Evolutionary conservation across 345 rosid genomes (phyloP).

Genomic region (Fremontodendron californicum): DNA sequence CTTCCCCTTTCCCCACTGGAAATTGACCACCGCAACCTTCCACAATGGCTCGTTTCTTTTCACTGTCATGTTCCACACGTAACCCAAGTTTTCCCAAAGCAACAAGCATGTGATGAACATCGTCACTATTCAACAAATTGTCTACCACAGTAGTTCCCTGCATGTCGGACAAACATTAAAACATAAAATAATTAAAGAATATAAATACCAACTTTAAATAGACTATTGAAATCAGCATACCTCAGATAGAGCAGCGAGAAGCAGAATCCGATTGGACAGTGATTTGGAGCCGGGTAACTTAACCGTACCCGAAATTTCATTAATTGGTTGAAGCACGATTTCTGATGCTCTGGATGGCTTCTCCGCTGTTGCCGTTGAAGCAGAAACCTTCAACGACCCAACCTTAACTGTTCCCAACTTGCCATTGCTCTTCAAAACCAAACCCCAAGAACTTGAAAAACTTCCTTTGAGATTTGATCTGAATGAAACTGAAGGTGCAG

Average conservation of each 20-base stretch:
- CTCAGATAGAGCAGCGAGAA: slow-evolving; percentile 94
- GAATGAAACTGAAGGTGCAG: slow-evolving; percentile 30
- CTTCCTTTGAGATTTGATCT: slow-evolving; percentile 27
- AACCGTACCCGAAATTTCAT: slow-evolving; percentile 77
- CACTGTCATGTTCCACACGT: slow-evolving; percentile 52
- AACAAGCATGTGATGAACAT: slow-evolving; percentile 85
- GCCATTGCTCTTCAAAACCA: slow-evolving; percentile 30
- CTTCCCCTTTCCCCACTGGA: slow-evolving; percentile 58
- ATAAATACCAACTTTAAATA: background rate
- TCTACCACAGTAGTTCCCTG: slow-evolving; percentile 93
- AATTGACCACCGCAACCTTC: slow-evolving; percentile 90
- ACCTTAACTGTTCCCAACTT: slow-evolving; percentile 4
- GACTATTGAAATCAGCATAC: slow-evolving; percentile 27
- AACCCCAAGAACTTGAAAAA: slow-evolving; percentile 27
- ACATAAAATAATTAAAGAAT: background rate
- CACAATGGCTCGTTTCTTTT: slow-evolving; percentile 55
- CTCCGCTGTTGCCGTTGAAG: slow-evolving; percentile 60
- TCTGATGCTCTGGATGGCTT: slow-evolving; percentile 64
- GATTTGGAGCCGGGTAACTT: slow-evolving; percentile 93
- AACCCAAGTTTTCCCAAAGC: slow-evolving; percentile 79
- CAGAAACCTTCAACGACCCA: slow-evolving; percentile 38
- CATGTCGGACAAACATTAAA: background rate
- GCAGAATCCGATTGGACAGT: slow-evolving; percentile 85
- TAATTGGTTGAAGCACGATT: slow-evolving; percentile 80
- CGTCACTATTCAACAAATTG: slow-evolving; percentile 89